These are phyloP conservation scores for Craspedostauros australis DNA, from an alignment of 108 stramenopile species.

Conservation along the genomic window DNA sequence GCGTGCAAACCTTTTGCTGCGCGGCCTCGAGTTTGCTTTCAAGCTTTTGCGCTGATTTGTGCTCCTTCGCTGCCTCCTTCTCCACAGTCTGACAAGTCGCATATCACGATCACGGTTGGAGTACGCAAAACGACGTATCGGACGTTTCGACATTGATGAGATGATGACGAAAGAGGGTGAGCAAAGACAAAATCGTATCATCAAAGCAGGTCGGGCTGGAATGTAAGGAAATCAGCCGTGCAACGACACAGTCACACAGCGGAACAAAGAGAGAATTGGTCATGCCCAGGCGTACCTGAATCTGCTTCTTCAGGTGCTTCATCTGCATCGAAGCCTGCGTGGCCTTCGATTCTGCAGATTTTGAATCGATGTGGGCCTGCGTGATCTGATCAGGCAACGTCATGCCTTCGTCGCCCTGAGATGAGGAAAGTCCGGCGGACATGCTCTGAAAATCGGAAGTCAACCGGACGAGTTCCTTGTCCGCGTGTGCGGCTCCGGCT, in stretches of 20 bases:
- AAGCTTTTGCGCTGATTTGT: constrained; percentile 60
- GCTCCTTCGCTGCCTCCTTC: constrained; percentile 79
- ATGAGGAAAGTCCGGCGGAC: constrained; percentile 77
- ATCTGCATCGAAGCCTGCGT: constrained; percentile 91
- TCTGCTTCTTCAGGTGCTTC: constrained; percentile 69
- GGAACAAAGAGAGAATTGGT: background rate
- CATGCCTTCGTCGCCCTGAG: constrained; percentile 71
- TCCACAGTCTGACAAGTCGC: constrained; percentile 61
- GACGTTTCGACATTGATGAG: background rate
- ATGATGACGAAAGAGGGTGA: background rate
- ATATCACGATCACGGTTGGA: too few relatives aligned
- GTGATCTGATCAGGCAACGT: constrained; percentile 83
- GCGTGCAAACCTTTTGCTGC: constrained; percentile 36
- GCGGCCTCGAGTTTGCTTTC: constrained; percentile 49
- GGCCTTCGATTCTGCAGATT: constrained; percentile 81
- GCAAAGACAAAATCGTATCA: background rate
- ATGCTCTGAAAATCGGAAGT: constrained; percentile 77
- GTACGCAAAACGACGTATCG: background rate
- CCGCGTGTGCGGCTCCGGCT: constrained; percentile 56
- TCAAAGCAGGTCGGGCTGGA: background rate
- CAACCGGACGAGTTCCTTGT: constrained; percentile 46
- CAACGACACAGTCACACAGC: constrained; percentile 3
- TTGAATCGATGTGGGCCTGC: constrained; percentile 80
- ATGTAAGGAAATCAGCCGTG: background rate
- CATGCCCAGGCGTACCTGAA: constrained; percentile 42